These are phyloP conservation scores for Aspergillus sp. DNA, from an alignment of 2,329 filamentous ascomycete species.

Conservation along the genomic window DNA sequence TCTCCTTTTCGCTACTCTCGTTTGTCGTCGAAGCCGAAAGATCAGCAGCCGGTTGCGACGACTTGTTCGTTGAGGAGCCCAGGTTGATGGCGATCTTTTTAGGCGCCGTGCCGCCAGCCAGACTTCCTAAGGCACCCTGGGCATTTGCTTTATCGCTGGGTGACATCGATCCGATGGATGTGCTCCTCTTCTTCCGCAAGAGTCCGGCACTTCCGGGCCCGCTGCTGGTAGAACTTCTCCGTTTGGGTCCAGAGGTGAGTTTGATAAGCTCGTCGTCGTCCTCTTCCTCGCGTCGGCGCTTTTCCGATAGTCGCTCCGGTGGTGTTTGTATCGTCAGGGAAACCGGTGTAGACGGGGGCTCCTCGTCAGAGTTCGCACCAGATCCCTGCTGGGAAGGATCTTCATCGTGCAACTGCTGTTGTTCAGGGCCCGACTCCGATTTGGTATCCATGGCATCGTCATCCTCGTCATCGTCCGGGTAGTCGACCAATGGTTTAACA, in stretches of 20 bases:
- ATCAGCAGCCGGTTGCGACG: conserved; percentile 15
- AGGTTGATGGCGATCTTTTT: conserved; percentile 45
- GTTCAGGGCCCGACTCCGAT: conserved; percentile 25
- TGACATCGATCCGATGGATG: conserved; percentile 28
- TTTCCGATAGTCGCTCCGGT: conserved; percentile 79
- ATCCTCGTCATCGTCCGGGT: conserved; percentile 85
- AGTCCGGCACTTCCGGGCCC: conserved; percentile 33
- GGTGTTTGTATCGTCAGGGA: conserved; percentile 42
- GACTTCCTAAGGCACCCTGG: conserved; percentile 13
- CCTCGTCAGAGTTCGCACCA: conserved; percentile 27
- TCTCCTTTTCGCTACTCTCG: conserved; percentile 31
- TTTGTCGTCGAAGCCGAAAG: conserved; percentile 14
- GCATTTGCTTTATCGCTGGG: conserved; percentile 26
- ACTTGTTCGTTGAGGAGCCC: conserved; percentile 27
- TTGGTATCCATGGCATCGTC: conserved; percentile 66
- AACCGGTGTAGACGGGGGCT: conserved; percentile 22
- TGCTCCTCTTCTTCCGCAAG: conserved; percentile 33
- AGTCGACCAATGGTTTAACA: conserved; percentile 80
- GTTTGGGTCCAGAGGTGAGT: conserved; percentile 57
- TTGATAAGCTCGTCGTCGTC: conserved; percentile 92
- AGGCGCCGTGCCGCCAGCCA: conserved; percentile 22
- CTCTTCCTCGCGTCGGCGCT: conserved; percentile 80
- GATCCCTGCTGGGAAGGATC: conserved; percentile 20
- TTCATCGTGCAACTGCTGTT: conserved; percentile 17
- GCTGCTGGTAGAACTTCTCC: conserved; percentile 44